Evolutionary conservation across 768 basidiomycete genomes (phyloP).

Genomic region (Cubamyces sp.): DNA sequence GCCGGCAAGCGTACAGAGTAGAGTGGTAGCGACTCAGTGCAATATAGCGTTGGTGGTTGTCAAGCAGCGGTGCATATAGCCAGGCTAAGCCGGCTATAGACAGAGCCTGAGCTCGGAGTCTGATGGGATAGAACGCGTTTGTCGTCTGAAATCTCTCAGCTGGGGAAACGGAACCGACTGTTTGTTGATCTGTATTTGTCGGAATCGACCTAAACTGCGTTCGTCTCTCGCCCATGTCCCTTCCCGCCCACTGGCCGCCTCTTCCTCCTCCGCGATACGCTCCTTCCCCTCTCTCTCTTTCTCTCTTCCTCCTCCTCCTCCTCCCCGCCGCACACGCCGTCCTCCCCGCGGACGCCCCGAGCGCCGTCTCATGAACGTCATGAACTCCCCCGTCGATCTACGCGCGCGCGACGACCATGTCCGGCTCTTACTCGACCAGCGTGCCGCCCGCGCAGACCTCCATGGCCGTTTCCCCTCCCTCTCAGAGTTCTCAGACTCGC

Average conservation of each 20-base stretch:
- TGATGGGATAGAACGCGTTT: background rate
- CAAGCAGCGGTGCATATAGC: too few species aligned
- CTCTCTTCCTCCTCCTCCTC: constrained; percentile 14
- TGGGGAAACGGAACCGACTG: constrained; percentile 19
- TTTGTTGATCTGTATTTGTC: constrained; percentile 26
- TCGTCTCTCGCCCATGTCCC: constrained; percentile 8
- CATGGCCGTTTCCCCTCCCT: constrained; percentile 54
- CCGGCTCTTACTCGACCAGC: constrained; percentile 56
- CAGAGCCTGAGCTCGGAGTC: constrained; percentile 1
- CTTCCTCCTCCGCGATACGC: constrained; percentile 28
- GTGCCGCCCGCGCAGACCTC: constrained; percentile 51
- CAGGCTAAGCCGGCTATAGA: background rate
- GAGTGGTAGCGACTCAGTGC: too few species aligned
- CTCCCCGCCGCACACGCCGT: constrained; percentile 22
- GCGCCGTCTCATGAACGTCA: constrained; percentile 26
- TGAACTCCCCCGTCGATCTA: constrained; percentile 39
- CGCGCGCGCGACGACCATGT: constrained; percentile 50
- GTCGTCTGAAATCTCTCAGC: background rate
- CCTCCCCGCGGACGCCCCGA: constrained; percentile 14
- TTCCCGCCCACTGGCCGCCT: constrained; percentile 18
- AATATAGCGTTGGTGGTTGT: too few species aligned
- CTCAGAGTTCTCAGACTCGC: constrained; percentile 66
- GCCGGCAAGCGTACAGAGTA: background rate
- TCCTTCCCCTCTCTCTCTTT: constrained; percentile 4
- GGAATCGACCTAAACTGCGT: constrained; percentile 13